Base-by-base conservation (phyloP, 2,329 filamentous ascomycete genomes). In the Fusarium sp. region DNA sequence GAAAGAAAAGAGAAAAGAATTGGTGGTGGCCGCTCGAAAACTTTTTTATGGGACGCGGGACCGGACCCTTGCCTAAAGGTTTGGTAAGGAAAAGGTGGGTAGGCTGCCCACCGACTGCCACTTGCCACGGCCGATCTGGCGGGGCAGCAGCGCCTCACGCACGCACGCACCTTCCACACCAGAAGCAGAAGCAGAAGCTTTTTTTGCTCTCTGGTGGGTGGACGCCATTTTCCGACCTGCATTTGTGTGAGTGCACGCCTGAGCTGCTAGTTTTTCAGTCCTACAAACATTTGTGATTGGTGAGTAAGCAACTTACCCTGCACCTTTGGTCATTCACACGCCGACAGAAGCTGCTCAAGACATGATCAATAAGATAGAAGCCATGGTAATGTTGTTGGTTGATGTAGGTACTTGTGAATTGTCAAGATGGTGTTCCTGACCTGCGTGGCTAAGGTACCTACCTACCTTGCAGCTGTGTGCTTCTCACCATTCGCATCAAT, bases 1-100 rank as follows among this genome's bases (percentile, higher is more conserved):
- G 82, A 86, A 85, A 82, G 74, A 85, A 84, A 81, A 80, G 82
- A 84, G 77, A 80, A 81, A 83, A 81, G 70, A 73, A 75, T 76
- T 76, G 75, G 74, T 77, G 68, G 77, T 75, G 72, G 76, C 75
- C 75, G 75, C 62, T 75, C 72, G 69, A 78, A 83, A 82, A 81
- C 80, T 85, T 85, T 85, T 85, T 85, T 83, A 79, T 79, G 66
- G 69, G 56, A 75, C 63, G 66, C 38, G 55, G 57, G 69, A 74
- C 74, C 77, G 61, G 70, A 74, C 74, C 77, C 77, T 72, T 69
- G 60, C 58, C 42, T 46, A 17, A 27, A 46, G 22, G 22, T 46
- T 46, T 46, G 46, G 46, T 51, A 29, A 51, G 44, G 44, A 11
- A 11, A 44, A 46, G 44, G 44, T 51, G 46, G 46, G 46, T 12